Percentiles rank a stretch among this genome's conserved stretches.
Conservation (phyloP, 2,329 filamentous ascomycete species). For the Aphanoascus verrucosus region DNA sequence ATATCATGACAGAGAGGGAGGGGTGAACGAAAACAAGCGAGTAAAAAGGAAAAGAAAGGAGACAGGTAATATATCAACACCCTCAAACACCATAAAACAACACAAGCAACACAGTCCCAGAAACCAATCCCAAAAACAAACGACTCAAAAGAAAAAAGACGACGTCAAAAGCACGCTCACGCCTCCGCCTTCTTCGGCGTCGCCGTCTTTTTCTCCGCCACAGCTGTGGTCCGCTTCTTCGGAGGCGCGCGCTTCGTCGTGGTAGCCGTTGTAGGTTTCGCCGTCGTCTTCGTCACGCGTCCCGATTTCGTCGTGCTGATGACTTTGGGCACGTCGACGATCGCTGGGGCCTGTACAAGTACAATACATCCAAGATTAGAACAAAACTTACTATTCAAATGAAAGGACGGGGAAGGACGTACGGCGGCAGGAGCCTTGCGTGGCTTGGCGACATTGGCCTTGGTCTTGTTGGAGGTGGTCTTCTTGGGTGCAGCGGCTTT, state of each 20-base stretch:
- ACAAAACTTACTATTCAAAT: no score
- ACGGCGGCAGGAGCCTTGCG: slow-evolving; percentile 41
- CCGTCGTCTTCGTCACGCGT: slow-evolving; percentile 61
- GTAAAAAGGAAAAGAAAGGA: no score
- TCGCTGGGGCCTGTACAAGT: slow-evolving; percentile 47
- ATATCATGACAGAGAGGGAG: no score
- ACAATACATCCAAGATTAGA: background rate
- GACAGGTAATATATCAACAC: no score
- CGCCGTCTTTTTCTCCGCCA: slow-evolving; percentile 32
- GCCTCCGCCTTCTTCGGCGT: slow-evolving; percentile 33
- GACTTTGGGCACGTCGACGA: slow-evolving; percentile 58
- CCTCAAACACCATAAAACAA: no score
- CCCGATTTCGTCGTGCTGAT: slow-evolving; percentile 78
- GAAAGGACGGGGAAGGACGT: slow-evolving; percentile 17
- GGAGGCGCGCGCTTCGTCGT: slow-evolving; percentile 36
- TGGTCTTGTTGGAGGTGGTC: slow-evolving; percentile 42
- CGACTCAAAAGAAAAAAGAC: slow-evolving; percentile 7
- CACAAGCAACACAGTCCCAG: no score
- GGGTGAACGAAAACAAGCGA: no score
- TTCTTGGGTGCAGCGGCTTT: slow-evolving; percentile 41
- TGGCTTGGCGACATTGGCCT: slow-evolving; percentile 45
- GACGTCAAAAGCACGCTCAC: slow-evolving; percentile 9
- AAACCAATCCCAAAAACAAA: slow-evolving; percentile 13
- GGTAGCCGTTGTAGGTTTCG: slow-evolving; percentile 35
- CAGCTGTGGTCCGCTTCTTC: slow-evolving; percentile 37